A percentile compares a stretch with the other conserved stretches of the same genome.
phyloP scores from a whole-genome alignment of 768 basidiomycete species.

The Hygrophorus pudorinus region DNA sequence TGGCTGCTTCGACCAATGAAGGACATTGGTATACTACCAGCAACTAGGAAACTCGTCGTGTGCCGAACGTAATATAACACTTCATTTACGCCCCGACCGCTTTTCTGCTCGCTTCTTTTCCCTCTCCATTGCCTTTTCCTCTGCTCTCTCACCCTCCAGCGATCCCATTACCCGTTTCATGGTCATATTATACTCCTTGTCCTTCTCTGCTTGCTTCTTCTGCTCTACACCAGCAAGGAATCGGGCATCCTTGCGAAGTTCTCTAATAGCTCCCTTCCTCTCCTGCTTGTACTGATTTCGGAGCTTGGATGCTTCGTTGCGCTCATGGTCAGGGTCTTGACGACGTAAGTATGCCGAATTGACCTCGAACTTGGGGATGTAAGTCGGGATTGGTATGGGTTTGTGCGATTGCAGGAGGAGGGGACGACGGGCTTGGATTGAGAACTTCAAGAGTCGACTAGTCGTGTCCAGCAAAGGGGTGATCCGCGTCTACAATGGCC shows the following conservation, averaged over 20 bases:
- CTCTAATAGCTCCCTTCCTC: slow-evolving; percentile 91
- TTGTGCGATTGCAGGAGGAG: slow-evolving; percentile 87
- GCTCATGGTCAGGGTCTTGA: slow-evolving; percentile 88
- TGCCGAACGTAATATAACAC: background rate
- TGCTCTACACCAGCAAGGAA: slow-evolving; percentile 89
- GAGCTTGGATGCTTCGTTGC: slow-evolving; percentile 79
- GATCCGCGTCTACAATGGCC: slow-evolving; percentile 33
- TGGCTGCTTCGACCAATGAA: no score
- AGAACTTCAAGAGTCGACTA: slow-evolving; percentile 59
- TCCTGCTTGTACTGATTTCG: slow-evolving; percentile 90
- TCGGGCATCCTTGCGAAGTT: slow-evolving; percentile 88
- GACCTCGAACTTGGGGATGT: slow-evolving; percentile 87
- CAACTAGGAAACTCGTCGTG: no score
- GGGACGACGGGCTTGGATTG: slow-evolving; percentile 62
- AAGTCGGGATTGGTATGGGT: slow-evolving; percentile 89
- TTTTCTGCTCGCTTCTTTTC: slow-evolving; percentile 71
- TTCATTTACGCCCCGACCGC: slow-evolving; percentile 64
- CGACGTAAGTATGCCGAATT: slow-evolving; percentile 59
- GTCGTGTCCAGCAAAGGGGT: slow-evolving; percentile 38
- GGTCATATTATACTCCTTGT: slow-evolving; percentile 63
- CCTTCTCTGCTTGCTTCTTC: slow-evolving; percentile 79
- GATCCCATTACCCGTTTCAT: slow-evolving; percentile 77
- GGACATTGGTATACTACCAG: no score
- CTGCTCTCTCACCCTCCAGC: slow-evolving; percentile 82
- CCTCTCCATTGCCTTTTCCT: slow-evolving; percentile 88